Evolutionary conservation across 1,139 yeast genomes (phyloP).

Genomic region (Suhomyces maxii): DNA sequence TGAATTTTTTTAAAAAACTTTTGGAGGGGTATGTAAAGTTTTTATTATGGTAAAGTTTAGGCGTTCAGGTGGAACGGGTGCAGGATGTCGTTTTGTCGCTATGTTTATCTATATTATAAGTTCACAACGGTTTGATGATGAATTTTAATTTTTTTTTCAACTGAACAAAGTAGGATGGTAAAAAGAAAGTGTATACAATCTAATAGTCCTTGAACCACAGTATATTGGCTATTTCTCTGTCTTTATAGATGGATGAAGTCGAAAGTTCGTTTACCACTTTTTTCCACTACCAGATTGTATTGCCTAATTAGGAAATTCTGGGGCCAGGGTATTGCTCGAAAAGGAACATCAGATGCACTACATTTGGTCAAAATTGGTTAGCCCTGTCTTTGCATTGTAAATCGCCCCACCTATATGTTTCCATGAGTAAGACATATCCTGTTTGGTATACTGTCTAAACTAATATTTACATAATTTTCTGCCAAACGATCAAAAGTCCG

Average conservation of each 20-base stretch:
- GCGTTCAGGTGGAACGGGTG: conserved; percentile 2
- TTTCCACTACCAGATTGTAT: neutral
- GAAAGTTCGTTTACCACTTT: neutral
- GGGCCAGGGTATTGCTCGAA: conserved; percentile 4
- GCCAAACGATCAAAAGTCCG: neutral
- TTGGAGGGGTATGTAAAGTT: conserved; percentile 2
- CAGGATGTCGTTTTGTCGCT: neutral
- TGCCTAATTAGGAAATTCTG: conserved; percentile 10
- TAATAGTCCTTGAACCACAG: neutral
- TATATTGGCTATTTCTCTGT: neutral
- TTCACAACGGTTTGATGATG: no score
- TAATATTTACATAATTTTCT: neutral
- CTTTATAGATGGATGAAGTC: neutral
- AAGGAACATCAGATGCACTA: conserved; percentile 4
- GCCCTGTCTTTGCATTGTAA: neutral
- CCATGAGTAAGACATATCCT: neutral
- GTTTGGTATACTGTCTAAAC: neutral
- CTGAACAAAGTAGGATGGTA: neutral
- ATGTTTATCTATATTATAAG: no score
- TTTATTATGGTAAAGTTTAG: neutral
- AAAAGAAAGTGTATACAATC: neutral
- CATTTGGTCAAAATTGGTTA: neutral
- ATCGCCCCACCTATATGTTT: neutral
- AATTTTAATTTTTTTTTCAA: neutral
- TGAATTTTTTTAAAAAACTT: neutral